Conservation (phyloP, 2,329 filamentous ascomycete genomes). For the Phaeophleospora eucalypticola region DNA sequence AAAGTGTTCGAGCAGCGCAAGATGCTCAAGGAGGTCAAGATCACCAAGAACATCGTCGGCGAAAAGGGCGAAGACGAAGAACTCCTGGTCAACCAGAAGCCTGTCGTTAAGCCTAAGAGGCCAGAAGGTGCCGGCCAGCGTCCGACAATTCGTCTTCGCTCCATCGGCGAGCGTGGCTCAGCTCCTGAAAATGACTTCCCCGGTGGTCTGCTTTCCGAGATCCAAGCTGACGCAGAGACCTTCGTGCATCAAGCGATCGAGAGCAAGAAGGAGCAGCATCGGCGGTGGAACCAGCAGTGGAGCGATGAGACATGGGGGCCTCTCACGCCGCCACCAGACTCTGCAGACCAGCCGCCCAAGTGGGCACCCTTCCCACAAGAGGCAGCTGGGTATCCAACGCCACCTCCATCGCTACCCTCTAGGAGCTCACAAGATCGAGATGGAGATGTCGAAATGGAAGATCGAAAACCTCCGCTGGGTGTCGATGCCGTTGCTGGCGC, state of each 20-base stretch:
- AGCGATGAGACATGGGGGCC: slow-evolving; percentile 83
- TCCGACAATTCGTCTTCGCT: slow-evolving; percentile 48
- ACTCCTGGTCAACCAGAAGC: slow-evolving; percentile 80
- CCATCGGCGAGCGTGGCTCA: slow-evolving; percentile 64
- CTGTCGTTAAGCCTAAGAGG: slow-evolving; percentile 49
- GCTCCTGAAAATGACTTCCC: slow-evolving; percentile 74
- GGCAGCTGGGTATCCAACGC: slow-evolving; percentile 39
- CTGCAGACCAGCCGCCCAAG: slow-evolving; percentile 22
- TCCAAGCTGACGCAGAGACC: slow-evolving; percentile 75
- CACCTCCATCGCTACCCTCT: slow-evolving; percentile 45
- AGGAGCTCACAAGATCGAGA: slow-evolving; percentile 36
- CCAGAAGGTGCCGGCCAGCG: slow-evolving; percentile 60
- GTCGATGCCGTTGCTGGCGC: slow-evolving; percentile 15
- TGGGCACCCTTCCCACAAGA: slow-evolving; percentile 29
- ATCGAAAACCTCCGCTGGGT: slow-evolving; percentile 23
- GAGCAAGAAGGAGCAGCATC: slow-evolving; percentile 80
- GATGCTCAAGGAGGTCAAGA: slow-evolving; percentile 81
- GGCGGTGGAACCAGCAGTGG: slow-evolving; percentile 86
- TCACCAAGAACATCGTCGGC: slow-evolving; percentile 72
- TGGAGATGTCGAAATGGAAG: slow-evolving; percentile 37
- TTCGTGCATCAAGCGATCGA: slow-evolving; percentile 79
- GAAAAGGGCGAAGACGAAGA: slow-evolving; percentile 92
- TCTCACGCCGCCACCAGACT: slow-evolving; percentile 71
- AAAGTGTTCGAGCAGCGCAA: slow-evolving; percentile 78
- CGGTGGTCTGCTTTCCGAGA: slow-evolving; percentile 60